Conservation (phyloP, 1,139 yeast genomes). For the Citeromyces siamensis region DNA sequence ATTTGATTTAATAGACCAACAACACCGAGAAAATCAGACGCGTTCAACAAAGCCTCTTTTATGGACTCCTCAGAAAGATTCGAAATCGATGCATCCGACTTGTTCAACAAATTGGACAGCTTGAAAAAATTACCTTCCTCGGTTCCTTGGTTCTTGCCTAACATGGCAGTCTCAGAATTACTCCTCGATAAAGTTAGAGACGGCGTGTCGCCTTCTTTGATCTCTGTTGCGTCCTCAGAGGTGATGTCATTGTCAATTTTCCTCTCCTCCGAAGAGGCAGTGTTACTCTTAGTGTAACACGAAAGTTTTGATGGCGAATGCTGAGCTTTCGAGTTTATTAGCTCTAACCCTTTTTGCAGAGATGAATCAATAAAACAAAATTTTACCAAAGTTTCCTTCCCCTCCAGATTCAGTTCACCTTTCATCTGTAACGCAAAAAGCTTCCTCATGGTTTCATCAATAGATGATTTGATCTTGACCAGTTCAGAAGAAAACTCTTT, state of each 20-base stretch:
- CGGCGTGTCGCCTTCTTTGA: constrained; percentile 11
- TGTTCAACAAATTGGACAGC: constrained; percentile 9
- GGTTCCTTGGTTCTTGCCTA: constrained; percentile 17
- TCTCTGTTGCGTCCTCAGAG: constrained; percentile 7
- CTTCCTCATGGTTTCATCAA: constrained; percentile 43
- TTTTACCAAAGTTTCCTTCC: constrained; percentile 58
- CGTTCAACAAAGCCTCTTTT: constrained; percentile 32
- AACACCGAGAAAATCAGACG: constrained; percentile 41
- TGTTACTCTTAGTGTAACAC: constrained; percentile 1
- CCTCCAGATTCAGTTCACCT: constrained; percentile 44
- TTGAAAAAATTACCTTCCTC: constrained; percentile 31
- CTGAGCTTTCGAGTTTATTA: constrained; percentile 20
- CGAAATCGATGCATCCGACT: constrained; percentile 9
- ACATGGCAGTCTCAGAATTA: constrained; percentile 3
- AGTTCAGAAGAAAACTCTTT: constrained; percentile 31
- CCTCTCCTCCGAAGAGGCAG: constrained; percentile 2
- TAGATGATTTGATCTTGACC: constrained; percentile 27
- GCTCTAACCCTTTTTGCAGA: constrained; percentile 44
- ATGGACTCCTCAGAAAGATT: constrained; percentile 39
- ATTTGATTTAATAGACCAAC: constrained; percentile 35
- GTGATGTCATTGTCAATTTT: constrained; percentile 5
- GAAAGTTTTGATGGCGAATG: constrained; percentile 1
- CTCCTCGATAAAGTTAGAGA: constrained; percentile 7
- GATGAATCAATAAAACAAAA: constrained; percentile 55
- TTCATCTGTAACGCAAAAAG: constrained; percentile 41